Percentiles rank a stretch among this genome's conserved stretches.
phyloP scores from a whole-genome alignment of 495 filamentous ascomycete species.

The Talaromyces borbonicus region DNA sequence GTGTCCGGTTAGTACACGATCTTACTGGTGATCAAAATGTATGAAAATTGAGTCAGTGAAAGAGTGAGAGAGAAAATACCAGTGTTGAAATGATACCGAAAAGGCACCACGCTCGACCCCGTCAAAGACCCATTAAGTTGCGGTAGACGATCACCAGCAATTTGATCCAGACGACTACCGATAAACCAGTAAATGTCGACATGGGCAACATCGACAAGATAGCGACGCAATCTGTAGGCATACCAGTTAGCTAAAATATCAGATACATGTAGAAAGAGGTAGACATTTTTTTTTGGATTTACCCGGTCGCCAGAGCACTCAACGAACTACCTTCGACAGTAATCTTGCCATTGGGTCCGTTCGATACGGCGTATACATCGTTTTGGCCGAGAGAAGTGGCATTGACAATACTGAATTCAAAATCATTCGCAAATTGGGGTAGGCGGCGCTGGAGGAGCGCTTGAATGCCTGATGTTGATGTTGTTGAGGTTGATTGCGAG shows the following conservation, averaged over 20 bases:
- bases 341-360: constrained; percentile 27
- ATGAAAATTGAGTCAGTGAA: neutral
- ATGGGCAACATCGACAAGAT: constrained; percentile 36
- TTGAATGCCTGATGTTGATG: constrained; percentile 32
- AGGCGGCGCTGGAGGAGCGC: constrained; percentile 37
- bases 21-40: too few relatives aligned
- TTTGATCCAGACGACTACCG: constrained; percentile 2
- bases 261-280: neutral
- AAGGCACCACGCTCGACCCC: constrained; percentile 24
- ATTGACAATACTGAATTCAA: constrained; percentile 28
- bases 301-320: constrained; percentile 39
- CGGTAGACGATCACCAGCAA: neutral
- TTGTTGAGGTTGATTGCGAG: too few relatives aligned
- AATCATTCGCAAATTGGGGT: constrained; percentile 30
- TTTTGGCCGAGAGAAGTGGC: constrained; percentile 8
- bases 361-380: constrained; percentile 35
- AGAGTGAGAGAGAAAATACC: neutral
- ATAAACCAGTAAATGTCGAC: constrained; percentile 45
- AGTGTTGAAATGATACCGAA: constrained; percentile 39
- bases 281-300: constrained; percentile 10
- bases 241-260: neutral
- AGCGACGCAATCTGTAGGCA: constrained; percentile 37
- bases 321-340: constrained; percentile 34
- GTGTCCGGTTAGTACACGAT: too few relatives aligned
- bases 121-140: neutral